phyloP scores from a whole-genome alignment of 306 rosid species.

The Argentina anserina region DNA sequence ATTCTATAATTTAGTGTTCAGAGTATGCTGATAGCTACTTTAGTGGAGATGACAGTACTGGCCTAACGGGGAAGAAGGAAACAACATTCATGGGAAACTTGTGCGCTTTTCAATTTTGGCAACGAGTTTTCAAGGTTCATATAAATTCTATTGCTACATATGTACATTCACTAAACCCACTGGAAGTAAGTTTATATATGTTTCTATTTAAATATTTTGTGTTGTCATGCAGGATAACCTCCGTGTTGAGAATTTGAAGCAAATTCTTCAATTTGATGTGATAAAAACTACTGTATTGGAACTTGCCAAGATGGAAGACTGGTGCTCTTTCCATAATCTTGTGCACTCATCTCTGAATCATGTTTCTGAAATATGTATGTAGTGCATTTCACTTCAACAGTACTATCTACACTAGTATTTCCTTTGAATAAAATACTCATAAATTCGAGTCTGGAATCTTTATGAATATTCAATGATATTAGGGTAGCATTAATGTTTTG shows the following conservation, averaged over 20 bases:
- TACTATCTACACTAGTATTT: background rate
- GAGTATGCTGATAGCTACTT: constrained; percentile 45
- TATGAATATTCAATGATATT: background rate
- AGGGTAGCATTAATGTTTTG: background rate
- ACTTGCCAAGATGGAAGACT: constrained; percentile 54
- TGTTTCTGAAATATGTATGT: constrained; percentile 68
- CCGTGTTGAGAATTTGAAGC: constrained; percentile 56
- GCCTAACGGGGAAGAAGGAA: constrained; percentile 55
- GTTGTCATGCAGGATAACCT: constrained; percentile 49
- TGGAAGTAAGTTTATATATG: constrained; percentile 1
- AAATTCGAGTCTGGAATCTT: background rate
- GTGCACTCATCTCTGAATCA: constrained; percentile 63
- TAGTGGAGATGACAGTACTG: constrained; percentile 33
- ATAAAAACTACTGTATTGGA: constrained; percentile 27
- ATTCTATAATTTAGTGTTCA: constrained; percentile 38
- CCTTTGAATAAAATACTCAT: background rate
- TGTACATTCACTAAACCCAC: background rate
- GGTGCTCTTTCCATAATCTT: constrained; percentile 74
- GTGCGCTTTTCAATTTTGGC: constrained; percentile 89
- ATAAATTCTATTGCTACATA: background rate
- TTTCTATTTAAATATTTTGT: constrained; percentile 20
- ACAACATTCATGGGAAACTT: constrained; percentile 50
- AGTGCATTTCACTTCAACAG: constrained; percentile 16
- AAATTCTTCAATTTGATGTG: constrained; percentile 37
- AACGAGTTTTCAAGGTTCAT: constrained; percentile 67